phyloP scores from a whole-genome alignment of 306 rosid species.

The Urtica urens region DNA sequence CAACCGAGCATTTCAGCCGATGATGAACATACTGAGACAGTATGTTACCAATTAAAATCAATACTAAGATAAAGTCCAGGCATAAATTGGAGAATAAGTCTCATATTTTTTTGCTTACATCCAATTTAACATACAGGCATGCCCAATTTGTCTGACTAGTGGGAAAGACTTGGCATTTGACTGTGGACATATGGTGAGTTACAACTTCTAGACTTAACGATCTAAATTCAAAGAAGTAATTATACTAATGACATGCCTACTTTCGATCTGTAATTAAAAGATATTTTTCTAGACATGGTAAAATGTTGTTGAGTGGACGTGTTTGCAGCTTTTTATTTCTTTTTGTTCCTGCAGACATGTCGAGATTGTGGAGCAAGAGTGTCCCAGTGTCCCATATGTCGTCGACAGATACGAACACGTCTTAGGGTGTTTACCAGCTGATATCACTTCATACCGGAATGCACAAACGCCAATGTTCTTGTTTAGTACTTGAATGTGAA shows the following conservation, averaged over 20 bases:
- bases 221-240: no score
- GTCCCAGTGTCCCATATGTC: conserved; percentile 64
- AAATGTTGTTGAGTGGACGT: no score
- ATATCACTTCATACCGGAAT: conserved; percentile 3
- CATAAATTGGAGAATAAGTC: no score
- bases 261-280: no score
- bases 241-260: no score
- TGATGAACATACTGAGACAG: conserved; percentile 47
- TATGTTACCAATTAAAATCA: conserved; percentile 18
- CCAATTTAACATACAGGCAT: conserved; percentile 31
- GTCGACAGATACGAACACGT: conserved; percentile 54
- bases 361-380: conserved; percentile 65
- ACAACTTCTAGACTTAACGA: conserved; percentile 1
- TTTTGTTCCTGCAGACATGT: conserved; percentile 44
- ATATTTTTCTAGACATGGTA: no score
- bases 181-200: conserved; percentile 84
- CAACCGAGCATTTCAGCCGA: conserved; percentile 26
- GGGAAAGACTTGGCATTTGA: conserved; percentile 64
- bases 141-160: conserved; percentile 77
- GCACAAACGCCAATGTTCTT: background rate
- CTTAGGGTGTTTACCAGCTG: conserved; percentile 63
- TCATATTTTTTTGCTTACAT: background rate
- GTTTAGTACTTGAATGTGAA: background rate
- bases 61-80: no score
- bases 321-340: background rate